Evolutionary conservation across 2,329 filamentous ascomycete species (phyloP), one percentile per base, ranked within the genome.

Genomic region (Botrytis deweyae): DNA sequence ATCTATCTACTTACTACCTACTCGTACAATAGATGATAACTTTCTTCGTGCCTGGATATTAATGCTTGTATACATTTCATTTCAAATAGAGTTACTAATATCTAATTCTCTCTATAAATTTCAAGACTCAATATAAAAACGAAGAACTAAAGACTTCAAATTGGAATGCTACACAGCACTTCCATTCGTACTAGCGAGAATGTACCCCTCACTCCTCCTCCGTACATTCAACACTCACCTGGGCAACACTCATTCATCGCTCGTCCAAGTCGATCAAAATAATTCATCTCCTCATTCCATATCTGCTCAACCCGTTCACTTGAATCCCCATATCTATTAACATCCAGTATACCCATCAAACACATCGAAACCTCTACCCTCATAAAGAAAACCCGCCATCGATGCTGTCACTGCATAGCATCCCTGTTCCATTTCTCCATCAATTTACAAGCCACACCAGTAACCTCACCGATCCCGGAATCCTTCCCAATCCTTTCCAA

Each of bases 361-460:
- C n/a, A 36, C 63, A 36, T 44, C 42, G 16, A 38, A 36, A 29
- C 29, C 14, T 65, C 10, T 5, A 20, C 36, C 16, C 42, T 14
- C 10, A 65, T 7, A 33, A 25, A 62, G n/a, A 2, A 33, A 65
- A 46, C 12, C 16, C 42, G 18, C 40, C 18, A 42, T 46, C 12
- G 22, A 65, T 36, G 42, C 44, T 49, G 63, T 65, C 63, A 49
- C 22, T 29, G 18, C 63, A 66, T 66, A 12, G 29, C 29, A 36
- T 44, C 42, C 44, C 49, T 36, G 22, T 29, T 66, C 63, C n/a
- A 46, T 38, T 36, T 59, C 29, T 36, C 29, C 29, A 33, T 65
- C 25, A 29, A 52, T n/a, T 44, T 25, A 36, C 42, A 29, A 66
- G 63, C 63, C 63, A 66, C 63, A 66, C 40, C n/a, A 66, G n/a